Conservation (phyloP, 1,284 basidiomycete genomes). For the Stereum hirsutum region DNA sequence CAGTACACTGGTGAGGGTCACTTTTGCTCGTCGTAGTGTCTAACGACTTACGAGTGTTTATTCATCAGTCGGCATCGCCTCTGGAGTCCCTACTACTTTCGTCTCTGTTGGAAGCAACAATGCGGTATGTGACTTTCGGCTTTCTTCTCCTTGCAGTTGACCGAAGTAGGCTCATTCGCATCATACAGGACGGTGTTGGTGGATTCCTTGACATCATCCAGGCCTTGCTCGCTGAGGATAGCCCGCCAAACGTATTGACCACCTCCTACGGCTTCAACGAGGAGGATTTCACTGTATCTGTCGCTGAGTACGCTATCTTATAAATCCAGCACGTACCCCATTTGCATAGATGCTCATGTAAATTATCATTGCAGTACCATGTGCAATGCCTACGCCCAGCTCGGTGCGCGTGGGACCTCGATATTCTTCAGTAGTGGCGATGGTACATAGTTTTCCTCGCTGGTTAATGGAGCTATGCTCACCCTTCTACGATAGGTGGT, state of each 20-base stretch:
- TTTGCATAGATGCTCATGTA: background rate
- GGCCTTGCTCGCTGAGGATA: slow-evolving; percentile 24
- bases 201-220: slow-evolving; percentile 26
- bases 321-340: too few species aligned
- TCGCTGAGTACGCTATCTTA: slow-evolving; percentile 3
- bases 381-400: slow-evolving; percentile 8
- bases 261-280: slow-evolving; percentile 27
- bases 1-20: too few species aligned
- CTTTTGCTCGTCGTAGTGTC: too few species aligned
- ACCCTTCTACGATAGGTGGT: too few species aligned
- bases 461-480: too few species aligned
- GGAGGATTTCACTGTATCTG: slow-evolving; percentile 12
- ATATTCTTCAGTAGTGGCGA: slow-evolving; percentile 9
- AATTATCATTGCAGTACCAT: background rate
- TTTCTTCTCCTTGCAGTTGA: too few species aligned
- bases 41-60: too few species aligned
- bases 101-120: slow-evolving; percentile 4
- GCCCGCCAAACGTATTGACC: slow-evolving; percentile 39
- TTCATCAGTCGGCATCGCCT: slow-evolving; percentile 7
- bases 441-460: too few species aligned
- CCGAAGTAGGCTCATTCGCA: too few species aligned
- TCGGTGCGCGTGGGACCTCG: slow-evolving; percentile 8
- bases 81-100: slow-evolving; percentile 4
- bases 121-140: too few species aligned
- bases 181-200: slow-evolving; percentile 13